A percentile compares a stretch with the other conserved stretches of the same genome.
These are phyloP conservation scores for Irpex sp. DNA, from an alignment of 1,284 basidiomycete genomes.

Conservation along the genomic window DNA sequence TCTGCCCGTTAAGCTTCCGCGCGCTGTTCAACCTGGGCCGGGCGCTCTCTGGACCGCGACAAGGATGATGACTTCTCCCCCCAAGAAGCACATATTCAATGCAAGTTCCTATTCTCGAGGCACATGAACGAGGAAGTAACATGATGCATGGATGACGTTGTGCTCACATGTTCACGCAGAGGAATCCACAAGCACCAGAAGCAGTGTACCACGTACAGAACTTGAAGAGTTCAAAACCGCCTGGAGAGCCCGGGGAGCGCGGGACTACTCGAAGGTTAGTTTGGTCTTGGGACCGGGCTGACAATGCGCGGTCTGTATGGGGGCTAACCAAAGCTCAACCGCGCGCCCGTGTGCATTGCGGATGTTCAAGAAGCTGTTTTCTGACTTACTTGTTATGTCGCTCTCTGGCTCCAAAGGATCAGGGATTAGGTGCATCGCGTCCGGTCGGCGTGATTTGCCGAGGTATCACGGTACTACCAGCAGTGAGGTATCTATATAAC, in stretches of 20 bases:
- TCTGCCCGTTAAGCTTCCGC: constrained; percentile 1
- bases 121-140: neutral
- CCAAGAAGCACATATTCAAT: neutral
- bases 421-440: neutral
- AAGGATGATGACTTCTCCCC: neutral
- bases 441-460: neutral
- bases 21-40: neutral
- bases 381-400: neutral
- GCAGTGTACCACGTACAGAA: neutral
- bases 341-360: neutral
- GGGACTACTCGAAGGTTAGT: neutral
- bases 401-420: neutral
- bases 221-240: neutral
- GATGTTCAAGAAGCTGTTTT: neutral
- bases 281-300: neutral
- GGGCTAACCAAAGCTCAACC: neutral
- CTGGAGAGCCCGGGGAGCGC: neutral
- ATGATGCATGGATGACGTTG: neutral
- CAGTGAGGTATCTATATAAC: neutral
- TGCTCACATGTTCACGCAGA: neutral
- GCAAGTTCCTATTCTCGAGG: neutral
- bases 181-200: neutral
- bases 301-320: neutral
- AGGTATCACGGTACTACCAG: neutral
- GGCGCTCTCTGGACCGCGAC: neutral